Evolutionary conservation across 805 yeast species (phyloP), one percentile per base, ranked within the genome.

Genomic region (Candida rishiriensis): DNA sequence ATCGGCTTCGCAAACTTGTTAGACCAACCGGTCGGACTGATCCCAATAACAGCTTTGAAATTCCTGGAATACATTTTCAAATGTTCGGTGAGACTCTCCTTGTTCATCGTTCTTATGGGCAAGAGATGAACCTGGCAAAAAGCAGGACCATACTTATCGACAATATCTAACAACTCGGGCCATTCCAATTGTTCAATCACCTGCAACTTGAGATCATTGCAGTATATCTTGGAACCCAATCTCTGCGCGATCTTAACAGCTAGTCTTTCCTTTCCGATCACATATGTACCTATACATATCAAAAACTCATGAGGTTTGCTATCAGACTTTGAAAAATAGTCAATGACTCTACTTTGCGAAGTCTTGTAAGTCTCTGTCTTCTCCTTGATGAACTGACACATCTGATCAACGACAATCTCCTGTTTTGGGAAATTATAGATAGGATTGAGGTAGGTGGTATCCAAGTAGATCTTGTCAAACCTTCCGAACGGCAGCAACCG

Each of bases 1-100:
- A 42, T 40, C 10, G 50, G 51, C 14, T 40, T 44, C 2, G 48
- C 50, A 35, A 48, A 56, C 15, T 54, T 48, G 1, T 90, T 84
- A 1, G 88, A 73, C 98, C 98, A 93, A 0, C 98, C 98, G 0
- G 97, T 89, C 0, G 98, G 97, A 40, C 79, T 70, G 31, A 86
- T 69, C 0, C 87, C 96, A n/a, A 85, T 70, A 35, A 88, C 72
- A 38, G 78, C 70, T 41, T 79, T 80, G 58, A 75, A 84, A 35
- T 68, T 63, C 26, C 60, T 63, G 34, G 66, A 66, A 48, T 73
- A 74, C 28, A 61, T 63, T 49, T 71, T 70, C 66, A 76, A 77
- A 49, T 83, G 81, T 18, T 65, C 66, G 11, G 71, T 63, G 40
- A 85, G 61, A 53, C 65, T 62, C 41, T 66, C 68, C 53, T 73